These are phyloP conservation scores for Lyophyllum decastes DNA, from an alignment of 768 basidiomycete species.

Conservation along the genomic window DNA sequence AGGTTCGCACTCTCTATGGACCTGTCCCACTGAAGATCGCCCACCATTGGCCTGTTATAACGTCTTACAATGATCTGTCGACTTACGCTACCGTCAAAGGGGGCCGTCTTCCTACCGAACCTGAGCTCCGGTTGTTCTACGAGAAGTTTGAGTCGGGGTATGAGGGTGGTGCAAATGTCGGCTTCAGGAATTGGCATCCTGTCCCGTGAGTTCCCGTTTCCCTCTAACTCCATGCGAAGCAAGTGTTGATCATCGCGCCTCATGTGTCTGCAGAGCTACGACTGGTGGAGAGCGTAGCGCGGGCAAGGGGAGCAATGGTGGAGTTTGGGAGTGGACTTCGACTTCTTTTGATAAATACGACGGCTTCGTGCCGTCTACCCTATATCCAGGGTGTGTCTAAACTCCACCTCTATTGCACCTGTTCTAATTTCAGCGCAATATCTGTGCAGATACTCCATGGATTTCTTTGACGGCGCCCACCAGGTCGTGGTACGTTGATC, in stretches of 20 bases:
- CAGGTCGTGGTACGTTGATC: conserved; percentile 74
- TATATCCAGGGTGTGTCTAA: conserved; percentile 81
- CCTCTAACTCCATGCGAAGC: background rate
- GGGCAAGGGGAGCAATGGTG: conserved; percentile 83
- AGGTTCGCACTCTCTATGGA: conserved; percentile 89
- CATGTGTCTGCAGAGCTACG: conserved; percentile 55
- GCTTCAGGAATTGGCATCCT: conserved; percentile 94
- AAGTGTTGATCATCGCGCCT: background rate
- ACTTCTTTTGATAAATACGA: conserved; percentile 71
- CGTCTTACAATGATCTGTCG: conserved; percentile 76
- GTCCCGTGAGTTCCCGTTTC: conserved; percentile 62
- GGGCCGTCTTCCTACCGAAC: conserved; percentile 91
- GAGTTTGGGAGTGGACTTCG: conserved; percentile 98
- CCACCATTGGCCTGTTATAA: conserved; percentile 82
- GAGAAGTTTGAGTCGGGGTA: conserved; percentile 74
- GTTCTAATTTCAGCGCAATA: background rate
- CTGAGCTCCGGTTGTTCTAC: conserved; percentile 80
- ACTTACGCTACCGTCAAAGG: conserved; percentile 84
- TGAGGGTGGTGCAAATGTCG: conserved; percentile 78
- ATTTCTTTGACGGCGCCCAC: conserved; percentile 91
- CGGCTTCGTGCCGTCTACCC: conserved; percentile 70
- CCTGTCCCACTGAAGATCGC: conserved; percentile 78
- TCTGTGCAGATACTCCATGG: conserved; percentile 64
- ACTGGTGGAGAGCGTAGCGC: conserved; percentile 52
- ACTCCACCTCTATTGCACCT: background rate